Conservation (phyloP, 371 early-diverging fungal genomes). For the Rhizomucor miehei region DNA sequence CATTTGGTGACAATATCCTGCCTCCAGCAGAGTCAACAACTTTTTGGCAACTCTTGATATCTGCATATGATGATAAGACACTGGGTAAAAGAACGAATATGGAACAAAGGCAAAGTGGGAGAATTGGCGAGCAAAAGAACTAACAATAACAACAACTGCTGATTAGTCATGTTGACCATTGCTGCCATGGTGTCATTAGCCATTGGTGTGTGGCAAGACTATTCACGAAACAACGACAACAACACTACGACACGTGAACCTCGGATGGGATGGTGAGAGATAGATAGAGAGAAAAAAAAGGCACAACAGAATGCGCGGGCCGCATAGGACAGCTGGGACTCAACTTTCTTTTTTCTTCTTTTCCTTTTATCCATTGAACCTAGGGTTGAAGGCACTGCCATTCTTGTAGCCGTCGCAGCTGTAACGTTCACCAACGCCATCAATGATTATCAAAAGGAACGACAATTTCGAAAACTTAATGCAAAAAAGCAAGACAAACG, state of each 20-base stretch:
- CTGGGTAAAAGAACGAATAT: conserved; percentile 36
- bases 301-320: conserved; percentile 27
- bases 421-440: conserved; percentile 91
- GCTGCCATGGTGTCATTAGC: conserved; percentile 78
- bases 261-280: conserved; percentile 61
- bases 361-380: conserved; percentile 50
- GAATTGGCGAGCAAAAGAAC: too few species aligned
- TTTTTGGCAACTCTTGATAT: conserved; percentile 60
- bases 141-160: neutral
- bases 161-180: conserved; percentile 57
- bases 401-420: conserved; percentile 85
- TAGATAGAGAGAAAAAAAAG: conserved; percentile 57
- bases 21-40: conserved; percentile 61
- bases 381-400: conserved; percentile 86
- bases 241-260: conserved; percentile 53
- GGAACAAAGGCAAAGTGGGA: too few species aligned
- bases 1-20: conserved; percentile 71
- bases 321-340: conserved; percentile 14
- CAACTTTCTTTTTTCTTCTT: too few species aligned
- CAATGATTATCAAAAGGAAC: conserved; percentile 96
- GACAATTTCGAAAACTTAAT: conserved; percentile 89
- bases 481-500: conserved; percentile 87
- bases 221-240: too few species aligned
- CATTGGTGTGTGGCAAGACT: conserved; percentile 74
- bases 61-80: conserved; percentile 67